These are phyloP conservation scores for Papiliotrema laurentii DNA, from an alignment of 1,284 basidiomycete genomes.

Conservation along the genomic window DNA sequence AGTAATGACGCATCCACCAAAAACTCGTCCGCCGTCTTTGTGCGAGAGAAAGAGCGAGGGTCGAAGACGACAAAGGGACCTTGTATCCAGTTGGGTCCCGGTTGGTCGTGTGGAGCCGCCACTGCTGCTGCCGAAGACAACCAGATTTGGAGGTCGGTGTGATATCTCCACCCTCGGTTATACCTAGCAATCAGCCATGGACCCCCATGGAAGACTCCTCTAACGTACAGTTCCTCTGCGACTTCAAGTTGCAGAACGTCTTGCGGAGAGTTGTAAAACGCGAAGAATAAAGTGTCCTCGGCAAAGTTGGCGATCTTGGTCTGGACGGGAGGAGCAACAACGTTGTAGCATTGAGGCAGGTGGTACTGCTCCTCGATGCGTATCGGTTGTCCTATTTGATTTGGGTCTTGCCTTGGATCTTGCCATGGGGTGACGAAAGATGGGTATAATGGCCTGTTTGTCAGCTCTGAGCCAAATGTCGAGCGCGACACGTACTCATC, in stretches of 20 bases:
- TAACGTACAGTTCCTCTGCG: slow-evolving; percentile 84
- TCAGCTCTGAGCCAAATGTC: not conserved
- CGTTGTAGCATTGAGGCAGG: slow-evolving; percentile 88
- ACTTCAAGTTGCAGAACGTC: slow-evolving; percentile 87
- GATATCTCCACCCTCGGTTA: slow-evolving; percentile 96
- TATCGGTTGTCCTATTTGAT: slow-evolving; percentile 27
- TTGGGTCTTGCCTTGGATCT: slow-evolving; percentile 68
- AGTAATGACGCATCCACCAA: slow-evolving; percentile 33
- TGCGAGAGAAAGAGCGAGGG: slow-evolving; percentile 35
- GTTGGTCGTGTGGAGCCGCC: slow-evolving; percentile 15
- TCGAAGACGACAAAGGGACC: slow-evolving; percentile 46
- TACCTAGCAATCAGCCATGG: slow-evolving; percentile 55
- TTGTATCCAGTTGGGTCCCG: slow-evolving; percentile 25
- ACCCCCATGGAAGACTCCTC: not conserved
- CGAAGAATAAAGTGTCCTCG: slow-evolving; percentile 97
- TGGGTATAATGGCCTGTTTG: slow-evolving; percentile 71
- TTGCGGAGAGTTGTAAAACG: slow-evolving; percentile 93
- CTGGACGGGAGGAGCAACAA: slow-evolving; percentile 78
- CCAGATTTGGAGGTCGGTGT: slow-evolving; percentile 93
- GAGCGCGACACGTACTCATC: slow-evolving; percentile 60
- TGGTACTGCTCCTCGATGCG: slow-evolving; percentile 58
- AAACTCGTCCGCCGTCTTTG: slow-evolving; percentile 41
- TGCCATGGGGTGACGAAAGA: slow-evolving; percentile 97
- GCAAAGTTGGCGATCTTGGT: slow-evolving; percentile 83
- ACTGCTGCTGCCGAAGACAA: slow-evolving; percentile 51